Percentiles rank a stretch among this genome's conserved stretches.
These are phyloP conservation scores for Leishmania amazonensis DNA, from an alignment of 208 protist species.

Conservation along the genomic window DNA sequence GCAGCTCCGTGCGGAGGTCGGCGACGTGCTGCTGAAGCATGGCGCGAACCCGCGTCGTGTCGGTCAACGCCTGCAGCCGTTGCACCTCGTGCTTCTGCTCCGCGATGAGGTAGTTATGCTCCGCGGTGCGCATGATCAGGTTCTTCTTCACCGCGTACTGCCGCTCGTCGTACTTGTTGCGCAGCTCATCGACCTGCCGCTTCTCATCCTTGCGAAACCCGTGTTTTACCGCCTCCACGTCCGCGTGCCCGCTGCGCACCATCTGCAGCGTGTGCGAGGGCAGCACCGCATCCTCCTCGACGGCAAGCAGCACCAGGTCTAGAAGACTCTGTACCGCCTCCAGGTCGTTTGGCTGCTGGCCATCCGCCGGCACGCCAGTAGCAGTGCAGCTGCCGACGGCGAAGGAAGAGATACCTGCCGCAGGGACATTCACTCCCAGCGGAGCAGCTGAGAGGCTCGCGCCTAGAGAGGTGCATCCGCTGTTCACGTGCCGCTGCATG, in stretches of 20 bases:
- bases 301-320: slow-evolving; percentile 81
- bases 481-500: neutral
- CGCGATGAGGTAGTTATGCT: slow-evolving; percentile 46
- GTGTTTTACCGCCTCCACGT: slow-evolving; percentile 29
- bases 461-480: neutral
- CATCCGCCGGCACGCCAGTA: slow-evolving; percentile 12
- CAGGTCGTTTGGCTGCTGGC: slow-evolving; percentile 30
- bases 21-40: slow-evolving; percentile 38
- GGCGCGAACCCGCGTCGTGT: slow-evolving; percentile 44
- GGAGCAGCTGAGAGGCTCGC: slow-evolving; percentile 1
- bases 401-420: neutral
- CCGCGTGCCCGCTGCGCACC: slow-evolving; percentile 13
- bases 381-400: neutral
- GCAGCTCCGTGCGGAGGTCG: slow-evolving; percentile 52
- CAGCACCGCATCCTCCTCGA: slow-evolving; percentile 73
- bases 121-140: slow-evolving; percentile 43
- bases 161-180: slow-evolving; percentile 52
- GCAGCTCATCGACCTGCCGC: slow-evolving; percentile 38
- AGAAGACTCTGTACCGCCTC: slow-evolving; percentile 79
- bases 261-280: slow-evolving; percentile 30
- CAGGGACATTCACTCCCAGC: neutral
- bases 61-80: slow-evolving; percentile 59
- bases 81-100: slow-evolving; percentile 71
- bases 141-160: slow-evolving; percentile 62
- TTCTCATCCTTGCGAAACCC: slow-evolving; percentile 36